Evolutionary conservation across 495 filamentous ascomycete genomes (phyloP), one percentile per base, ranked within the genome.

Genomic region (Penicillium riverlandense): DNA sequence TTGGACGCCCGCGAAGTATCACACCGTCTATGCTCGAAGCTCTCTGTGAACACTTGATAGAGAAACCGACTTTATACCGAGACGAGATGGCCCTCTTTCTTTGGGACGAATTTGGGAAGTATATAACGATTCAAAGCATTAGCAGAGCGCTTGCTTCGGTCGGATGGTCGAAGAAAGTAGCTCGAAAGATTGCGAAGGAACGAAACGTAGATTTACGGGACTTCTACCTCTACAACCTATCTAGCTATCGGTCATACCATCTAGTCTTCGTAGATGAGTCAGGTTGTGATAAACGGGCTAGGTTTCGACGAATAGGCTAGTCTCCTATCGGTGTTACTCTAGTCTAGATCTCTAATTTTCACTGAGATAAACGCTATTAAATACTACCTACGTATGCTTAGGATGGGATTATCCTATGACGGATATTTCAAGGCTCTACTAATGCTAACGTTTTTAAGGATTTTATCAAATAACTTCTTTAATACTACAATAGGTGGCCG

Each of bases 151-250:
- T 63, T 32, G 41, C 28, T 29, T 54, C 45, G 6, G 43, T 43
- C 10, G 38, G 50, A 11, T 66, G 57, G 59, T 51, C 51, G 1
- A 63, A 61, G 48, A 66, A 68, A 45, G 39, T 40, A 34, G 44
- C 42, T 41, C 53, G 57, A 12, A 47, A 45, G 11, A 52, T 61
- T 38, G 61, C 63, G 14, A 53, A 53, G 35, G 59, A 51, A 42
- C 45, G 53, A 31, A 62, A 66, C 46, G 38, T 47, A 11, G 58
- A 66, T 42, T 52, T 70, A 11, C 55, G 57, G 37, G 62, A 67
- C 38, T 53, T 52, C 12, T 66, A 67, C 37, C 41, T 62, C 6
- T 41, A 66, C 49, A 58, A 52, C 16, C 14, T 66, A 22, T 66
- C 60, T 9, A 35, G 45, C 16, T 66, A 41, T 38, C 27, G 39